Base-by-base conservation (phyloP, 2,329 filamentous ascomycete species). In the Penicillium sp. region DNA sequence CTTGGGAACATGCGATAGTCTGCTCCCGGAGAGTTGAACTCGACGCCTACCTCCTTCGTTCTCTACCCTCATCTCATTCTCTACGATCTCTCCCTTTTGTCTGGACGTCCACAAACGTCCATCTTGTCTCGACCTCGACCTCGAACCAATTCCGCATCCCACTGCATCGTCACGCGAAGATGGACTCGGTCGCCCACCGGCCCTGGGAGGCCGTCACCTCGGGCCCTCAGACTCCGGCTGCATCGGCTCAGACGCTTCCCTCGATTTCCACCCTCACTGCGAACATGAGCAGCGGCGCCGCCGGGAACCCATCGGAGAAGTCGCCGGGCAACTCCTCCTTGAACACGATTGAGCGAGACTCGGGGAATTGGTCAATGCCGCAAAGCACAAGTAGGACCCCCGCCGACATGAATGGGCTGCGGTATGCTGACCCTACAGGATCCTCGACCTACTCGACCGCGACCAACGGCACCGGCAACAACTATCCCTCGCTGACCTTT, bases 301-400 rank as follows among this genome's bases (percentile, higher is more conserved):
- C 45, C 8, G 36, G 56, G 27, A 51, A 56, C 25, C 46, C 62
- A 2, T 53, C 65, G 1, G 70, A 73, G 43, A 70, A 71, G 46
- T 68, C 64, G 1, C 67, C 66, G 7, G 64, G 62, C 14, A 63
- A 69, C 37, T 54, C 64, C 7, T 70, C 69, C 4, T 51, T 71
- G 46, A 70, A 67, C 38, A 70, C 69, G 10, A 64, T 70, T 43
- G 71, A 75, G 56, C 73, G 77, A 44, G 77, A 79, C 57, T 80
- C 77, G 15, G 76, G 77, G 45, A 78, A 74, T 57, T 80, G 76
- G 76, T 78, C 76, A 37, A 75, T 78, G 53, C 74, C 76, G 43
- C 76, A 76, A 53, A 78, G 75, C 60, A 76, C 77, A 57, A 73
- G 77, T 78, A 64, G 58, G 70, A 59, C 21, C 41, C 38, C 58